Base-by-base conservation (phyloP, 169 alveolate genomes). In the Plasmodium coatneyi region DNA sequence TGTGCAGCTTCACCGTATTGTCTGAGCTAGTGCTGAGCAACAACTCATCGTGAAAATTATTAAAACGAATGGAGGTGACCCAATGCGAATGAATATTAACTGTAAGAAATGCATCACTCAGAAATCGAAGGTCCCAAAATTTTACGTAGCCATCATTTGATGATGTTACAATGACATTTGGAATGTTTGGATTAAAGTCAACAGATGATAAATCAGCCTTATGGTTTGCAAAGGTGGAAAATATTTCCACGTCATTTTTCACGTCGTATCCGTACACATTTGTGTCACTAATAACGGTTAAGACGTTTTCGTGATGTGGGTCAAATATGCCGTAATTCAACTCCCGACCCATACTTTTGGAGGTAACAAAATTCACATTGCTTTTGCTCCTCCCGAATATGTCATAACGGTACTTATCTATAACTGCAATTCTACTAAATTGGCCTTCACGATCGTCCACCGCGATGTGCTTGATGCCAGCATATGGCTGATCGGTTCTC, bases 1-100 rank as follows among this genome's bases (percentile, higher is more conserved):
- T 83, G 90, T 95, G 96, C 87, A 96, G 95, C 54, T 95, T 93
- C 32, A 97, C 96, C 43, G 96, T 92, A 56, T 98, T 94, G 70
- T 97, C 96, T 12, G 98, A 95, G 79, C 98, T 96, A 9, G 98
- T 97, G 14, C 99, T 96, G 39, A 98, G 95, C 22, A 98, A 82
- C 54, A 98, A 96, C 92, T 98, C 98, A 92, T 98, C 99, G 92
- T 98, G 99, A 90, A 93, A 98, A 70, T 96, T 83, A 94, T 98
- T 98, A 93, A 95, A 97, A 71, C 93, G 90, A 3, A 96, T 96
- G 80, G 96, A 95, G 80, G 96, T 94, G 14, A 98, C 92, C 98
- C 99, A 98, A 92, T 98, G 98, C 12, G 97, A 94, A 93, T 97
- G 98, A 74, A 96, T 97, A 81, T 97, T 89, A 93, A 92, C 95